A percentile compares a stretch with the other conserved stretches of the same genome.
Conservation (phyloP, 129 eudicot genomes). For the Flaveria trinervia region DNA sequence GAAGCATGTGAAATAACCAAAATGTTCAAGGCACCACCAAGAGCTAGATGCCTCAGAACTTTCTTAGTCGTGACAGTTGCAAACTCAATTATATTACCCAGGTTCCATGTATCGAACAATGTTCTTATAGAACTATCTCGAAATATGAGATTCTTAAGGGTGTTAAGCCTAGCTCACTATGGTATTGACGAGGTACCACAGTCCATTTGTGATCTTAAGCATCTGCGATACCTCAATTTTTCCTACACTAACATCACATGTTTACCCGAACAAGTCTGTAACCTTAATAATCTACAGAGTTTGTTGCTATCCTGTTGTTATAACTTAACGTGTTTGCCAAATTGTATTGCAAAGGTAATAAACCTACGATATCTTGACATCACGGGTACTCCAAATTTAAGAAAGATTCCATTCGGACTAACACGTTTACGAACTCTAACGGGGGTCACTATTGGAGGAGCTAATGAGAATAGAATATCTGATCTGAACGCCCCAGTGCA, state of each 20-base stretch:
- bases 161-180: too few species aligned
- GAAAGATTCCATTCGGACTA: constrained; percentile 2
- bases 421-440: constrained; percentile 36
- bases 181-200: background rate
- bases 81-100: too few species aligned
- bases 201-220: background rate
- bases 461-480: constrained; percentile 20
- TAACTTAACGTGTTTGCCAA: background rate
- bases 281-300: background rate
- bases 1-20: too few species aligned
- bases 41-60: too few species aligned
- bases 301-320: background rate
- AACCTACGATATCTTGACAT: background rate
- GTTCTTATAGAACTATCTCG: too few species aligned
- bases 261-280: background rate
- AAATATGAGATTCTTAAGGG: too few species aligned
- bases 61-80: too few species aligned
- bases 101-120: too few species aligned
- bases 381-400: background rate
- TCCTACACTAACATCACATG: background rate
- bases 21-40: too few species aligned
- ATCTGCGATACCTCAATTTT: constrained; percentile 5
- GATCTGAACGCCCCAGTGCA: constrained; percentile 26
- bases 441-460: constrained; percentile 26
- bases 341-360: background rate